Base-by-base conservation (phyloP, 352 stramenopile species). In the Thraustochytrium sp. region DNA sequence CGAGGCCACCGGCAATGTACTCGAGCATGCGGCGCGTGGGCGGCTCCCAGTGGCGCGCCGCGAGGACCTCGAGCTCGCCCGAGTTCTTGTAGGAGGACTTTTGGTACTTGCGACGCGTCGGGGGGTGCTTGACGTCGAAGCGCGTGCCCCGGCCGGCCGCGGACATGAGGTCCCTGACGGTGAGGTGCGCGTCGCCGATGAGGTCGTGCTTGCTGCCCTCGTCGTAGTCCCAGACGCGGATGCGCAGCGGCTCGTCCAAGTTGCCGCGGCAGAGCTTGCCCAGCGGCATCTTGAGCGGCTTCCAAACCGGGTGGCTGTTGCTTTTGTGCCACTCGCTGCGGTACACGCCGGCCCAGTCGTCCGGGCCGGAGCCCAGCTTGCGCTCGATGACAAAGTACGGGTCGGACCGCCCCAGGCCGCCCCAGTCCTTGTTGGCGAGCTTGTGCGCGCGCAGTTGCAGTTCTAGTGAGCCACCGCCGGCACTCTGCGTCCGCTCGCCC, bases 1-100 rank as follows among this genome's bases (percentile, higher is more conserved):
- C 92, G 76, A 95, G 88, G 29, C 94, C 94, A 59, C 51, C 59
- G 34, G 74, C 48, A 13, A 92, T 68, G 62, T 91, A 94, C 65
- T 94, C 86, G 2, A 91, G 87, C 88, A 94, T 92, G 11, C 85
- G 91, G 23, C 88, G 77, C 2, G 76, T 84, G 13, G 65, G 65
- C 18, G 65, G 13, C 37, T 77, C 46, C 23, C 36, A 21, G 13
- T 26, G 29, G 26, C 37, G 42, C 29, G 65, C 65, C 1, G 65
- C 40, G 16, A 77, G 2, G 1, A 77, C 65, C 9, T 77, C 42
- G 34, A 77, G 42, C 49, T 62, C n/a, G 3, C 65, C 65, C 9
- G 65, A 77, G 13, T 36, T 23, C 46, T 62, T 62, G 38, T 77
- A 77, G 8, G 65, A 77, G 26, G 42, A 62, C 46, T 77, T 77